Conservation (phyloP, 176 grass and related monocot genomes). For the Tillandsia fasciculata region DNA sequence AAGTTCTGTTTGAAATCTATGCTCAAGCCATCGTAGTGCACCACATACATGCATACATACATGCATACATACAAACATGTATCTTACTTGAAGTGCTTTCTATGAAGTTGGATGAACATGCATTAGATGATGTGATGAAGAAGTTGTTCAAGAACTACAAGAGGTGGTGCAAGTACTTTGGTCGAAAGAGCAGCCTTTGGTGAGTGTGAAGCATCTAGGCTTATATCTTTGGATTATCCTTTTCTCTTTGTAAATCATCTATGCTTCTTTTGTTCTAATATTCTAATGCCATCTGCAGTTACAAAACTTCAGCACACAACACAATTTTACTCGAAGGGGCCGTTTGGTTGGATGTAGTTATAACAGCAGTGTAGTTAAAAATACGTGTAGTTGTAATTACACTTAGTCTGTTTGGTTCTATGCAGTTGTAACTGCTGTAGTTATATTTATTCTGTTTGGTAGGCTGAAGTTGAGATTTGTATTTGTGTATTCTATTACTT, state of each 20-base stretch:
- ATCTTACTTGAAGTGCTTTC: neutral
- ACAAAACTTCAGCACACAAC: neutral
- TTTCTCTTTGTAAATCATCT: neutral
- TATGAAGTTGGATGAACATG: slow-evolving; percentile 64
- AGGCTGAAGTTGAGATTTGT: too few relatives aligned
- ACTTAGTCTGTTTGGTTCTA: too few relatives aligned
- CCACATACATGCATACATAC: neutral
- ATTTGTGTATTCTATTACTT: too few relatives aligned
- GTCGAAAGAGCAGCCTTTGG: slow-evolving; percentile 85
- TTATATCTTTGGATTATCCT: neutral
- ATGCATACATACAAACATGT: neutral
- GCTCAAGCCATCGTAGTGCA: neutral
- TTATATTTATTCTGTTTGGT: too few relatives aligned
- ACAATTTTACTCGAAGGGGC: neutral
- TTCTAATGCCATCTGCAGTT: too few relatives aligned
- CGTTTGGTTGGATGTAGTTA: too few relatives aligned
- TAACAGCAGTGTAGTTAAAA: too few relatives aligned
- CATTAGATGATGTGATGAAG: slow-evolving; percentile 71
- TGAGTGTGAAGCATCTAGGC: slow-evolving; percentile 26
- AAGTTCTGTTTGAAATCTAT: slow-evolving; percentile 7
- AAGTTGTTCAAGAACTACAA: slow-evolving; percentile 97
- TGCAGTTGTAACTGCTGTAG: too few relatives aligned
- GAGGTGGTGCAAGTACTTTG: slow-evolving; percentile 81
- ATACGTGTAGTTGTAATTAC: too few relatives aligned
- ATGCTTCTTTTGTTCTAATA: neutral